Conservation (phyloP, 2,329 filamentous ascomycete species). For the Chaetomium olivaceum region DNA sequence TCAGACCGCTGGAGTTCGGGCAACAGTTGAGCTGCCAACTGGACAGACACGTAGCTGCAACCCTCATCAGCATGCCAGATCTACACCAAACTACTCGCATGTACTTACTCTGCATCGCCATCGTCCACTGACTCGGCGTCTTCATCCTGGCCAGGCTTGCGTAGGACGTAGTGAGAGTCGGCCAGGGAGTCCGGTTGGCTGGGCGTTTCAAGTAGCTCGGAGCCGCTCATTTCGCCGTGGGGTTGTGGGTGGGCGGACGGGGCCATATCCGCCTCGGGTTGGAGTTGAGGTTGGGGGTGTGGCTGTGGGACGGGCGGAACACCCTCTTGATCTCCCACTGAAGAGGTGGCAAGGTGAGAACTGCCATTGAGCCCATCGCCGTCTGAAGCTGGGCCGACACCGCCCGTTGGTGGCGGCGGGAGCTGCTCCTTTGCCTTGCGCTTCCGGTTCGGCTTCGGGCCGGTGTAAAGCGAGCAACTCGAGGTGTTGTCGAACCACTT, state of each 20-base stretch:
- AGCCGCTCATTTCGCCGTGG: neutral
- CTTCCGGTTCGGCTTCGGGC: slow-evolving; percentile 35
- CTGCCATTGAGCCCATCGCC: neutral
- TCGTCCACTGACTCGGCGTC: neutral
- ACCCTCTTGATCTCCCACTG: neutral
- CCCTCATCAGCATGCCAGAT: neutral
- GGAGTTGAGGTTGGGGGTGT: neutral
- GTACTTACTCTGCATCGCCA: slow-evolving; percentile 3
- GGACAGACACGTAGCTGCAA: slow-evolving; percentile 18
- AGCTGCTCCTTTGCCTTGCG: slow-evolving; percentile 33
- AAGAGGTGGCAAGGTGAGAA: neutral
- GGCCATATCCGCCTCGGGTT: slow-evolving; percentile 16
- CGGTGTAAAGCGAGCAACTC: slow-evolving; percentile 34
- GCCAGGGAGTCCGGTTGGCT: slow-evolving; percentile 10
- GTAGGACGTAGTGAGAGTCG: neutral
- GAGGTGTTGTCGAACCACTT: slow-evolving; percentile 37
- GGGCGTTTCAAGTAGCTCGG: neutral
- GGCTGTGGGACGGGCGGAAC: neutral
- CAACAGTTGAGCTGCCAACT: slow-evolving; percentile 27
- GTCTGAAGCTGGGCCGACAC: neutral
- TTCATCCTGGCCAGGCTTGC: neutral
- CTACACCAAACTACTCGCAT: neutral
- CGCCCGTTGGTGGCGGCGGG: neutral
- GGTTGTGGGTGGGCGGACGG: neutral
- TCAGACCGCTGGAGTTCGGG: slow-evolving; percentile 27